Evolutionary conservation across 768 basidiomycete genomes (phyloP).

Genomic region (Leccinum ochraceum): DNA sequence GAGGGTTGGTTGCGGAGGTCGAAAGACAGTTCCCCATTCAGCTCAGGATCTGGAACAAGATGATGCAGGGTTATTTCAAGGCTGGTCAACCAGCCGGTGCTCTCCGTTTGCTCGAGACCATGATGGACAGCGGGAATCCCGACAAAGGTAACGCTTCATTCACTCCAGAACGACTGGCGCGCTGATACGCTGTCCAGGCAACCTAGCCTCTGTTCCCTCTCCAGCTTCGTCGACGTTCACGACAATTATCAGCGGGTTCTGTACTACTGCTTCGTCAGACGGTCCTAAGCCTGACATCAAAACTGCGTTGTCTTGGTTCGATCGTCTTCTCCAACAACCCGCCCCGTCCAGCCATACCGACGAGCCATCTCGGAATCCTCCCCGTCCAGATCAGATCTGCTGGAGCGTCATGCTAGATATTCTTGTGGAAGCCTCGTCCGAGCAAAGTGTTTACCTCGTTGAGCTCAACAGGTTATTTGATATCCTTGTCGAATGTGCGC

Average conservation of each 20-base stretch:
- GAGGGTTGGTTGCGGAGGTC: conserved; percentile 31
- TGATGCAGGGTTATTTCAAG: conserved; percentile 75
- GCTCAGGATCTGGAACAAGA: conserved; percentile 66
- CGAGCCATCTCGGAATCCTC: conserved; percentile 43
- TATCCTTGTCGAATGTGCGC: conserved; percentile 36
- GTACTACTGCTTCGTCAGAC: conserved; percentile 38
- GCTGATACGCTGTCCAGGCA: conserved; percentile 12
- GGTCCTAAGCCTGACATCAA: conserved; percentile 45
- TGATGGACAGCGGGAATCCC: conserved; percentile 52
- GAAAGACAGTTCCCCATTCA: conserved; percentile 33
- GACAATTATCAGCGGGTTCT: conserved; percentile 65
- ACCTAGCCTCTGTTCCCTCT: conserved; percentile 46
- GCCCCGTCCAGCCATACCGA: conserved; percentile 38
- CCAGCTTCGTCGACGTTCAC: conserved; percentile 66
- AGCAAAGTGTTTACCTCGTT: conserved; percentile 41
- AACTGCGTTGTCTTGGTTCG: conserved; percentile 73
- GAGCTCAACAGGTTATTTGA: conserved; percentile 60
- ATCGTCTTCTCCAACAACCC: conserved; percentile 54
- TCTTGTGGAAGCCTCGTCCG: conserved; percentile 40
- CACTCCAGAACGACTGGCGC: neutral
- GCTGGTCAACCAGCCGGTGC: conserved; percentile 63
- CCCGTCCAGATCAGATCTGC: conserved; percentile 52
- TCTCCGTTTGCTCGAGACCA: conserved; percentile 63
- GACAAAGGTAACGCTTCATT: conserved; percentile 10
- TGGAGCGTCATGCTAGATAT: conserved; percentile 64